A percentile compares a stretch with the other conserved stretches of the same genome.
phyloP scores from a whole-genome alignment of 495 filamentous ascomycete species.

The Emericellopsis terricola region DNA sequence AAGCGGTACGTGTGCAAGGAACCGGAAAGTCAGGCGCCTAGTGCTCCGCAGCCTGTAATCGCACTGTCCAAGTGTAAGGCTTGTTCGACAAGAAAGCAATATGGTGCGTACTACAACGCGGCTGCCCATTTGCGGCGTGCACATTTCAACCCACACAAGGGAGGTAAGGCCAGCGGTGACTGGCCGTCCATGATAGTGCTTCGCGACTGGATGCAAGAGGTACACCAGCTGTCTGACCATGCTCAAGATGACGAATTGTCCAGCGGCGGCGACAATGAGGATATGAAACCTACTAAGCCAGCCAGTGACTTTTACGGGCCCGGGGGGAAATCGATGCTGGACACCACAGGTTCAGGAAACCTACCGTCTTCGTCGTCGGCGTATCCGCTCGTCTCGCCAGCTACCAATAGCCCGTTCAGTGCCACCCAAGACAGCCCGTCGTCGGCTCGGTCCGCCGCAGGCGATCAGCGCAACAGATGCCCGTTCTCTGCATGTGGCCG shows the following conservation, averaged over 20 bases:
- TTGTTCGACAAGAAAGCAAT: constrained; percentile 62
- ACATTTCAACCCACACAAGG: constrained; percentile 65
- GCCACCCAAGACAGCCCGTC: not conserved
- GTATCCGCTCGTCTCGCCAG: constrained; percentile 19
- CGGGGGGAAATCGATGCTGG: constrained; percentile 18
- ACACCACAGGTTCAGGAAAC: constrained; percentile 17
- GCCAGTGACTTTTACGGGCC: constrained; percentile 21
- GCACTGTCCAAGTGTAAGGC: constrained; percentile 72
- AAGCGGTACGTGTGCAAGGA: constrained; percentile 65
- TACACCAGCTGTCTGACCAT: constrained; percentile 28
- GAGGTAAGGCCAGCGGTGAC: constrained; percentile 74
- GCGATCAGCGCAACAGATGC: constrained; percentile 51
- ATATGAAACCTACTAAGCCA: constrained; percentile 10
- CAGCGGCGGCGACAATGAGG: constrained; percentile 26
- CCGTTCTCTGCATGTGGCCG: constrained; percentile 72
- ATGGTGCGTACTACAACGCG: constrained; percentile 94
- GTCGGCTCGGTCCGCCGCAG: constrained; percentile 7
- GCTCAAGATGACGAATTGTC: constrained; percentile 8
- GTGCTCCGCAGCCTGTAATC: constrained; percentile 39
- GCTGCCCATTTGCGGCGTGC: constrained; percentile 81
- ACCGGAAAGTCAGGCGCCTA: constrained; percentile 16
- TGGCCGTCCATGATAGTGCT: constrained; percentile 72
- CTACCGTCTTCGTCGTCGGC: constrained; percentile 37
- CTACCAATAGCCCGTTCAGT: not conserved
- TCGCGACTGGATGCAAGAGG: constrained; percentile 74